Conservation (phyloP, 2,329 filamentous ascomycete genomes). For the Talaromyces sp. region DNA sequence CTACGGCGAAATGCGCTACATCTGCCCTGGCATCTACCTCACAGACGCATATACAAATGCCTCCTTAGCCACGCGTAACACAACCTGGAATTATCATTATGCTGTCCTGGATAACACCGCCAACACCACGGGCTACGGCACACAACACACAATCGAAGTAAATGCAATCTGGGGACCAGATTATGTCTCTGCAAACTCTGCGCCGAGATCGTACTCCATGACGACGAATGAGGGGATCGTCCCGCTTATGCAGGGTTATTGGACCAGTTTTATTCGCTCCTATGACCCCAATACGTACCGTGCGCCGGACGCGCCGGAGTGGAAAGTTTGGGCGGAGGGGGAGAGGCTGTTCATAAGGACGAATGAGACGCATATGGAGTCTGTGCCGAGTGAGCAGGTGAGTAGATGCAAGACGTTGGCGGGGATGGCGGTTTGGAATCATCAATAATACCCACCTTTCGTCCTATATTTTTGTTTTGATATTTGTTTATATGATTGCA, state of each 20-base stretch:
- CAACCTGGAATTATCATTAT: constrained; percentile 68
- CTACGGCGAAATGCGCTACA: constrained; percentile 65
- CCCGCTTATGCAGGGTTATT: constrained; percentile 65
- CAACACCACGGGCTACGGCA: constrained; percentile 56
- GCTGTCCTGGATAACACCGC: constrained; percentile 60
- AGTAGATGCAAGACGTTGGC: constrained; percentile 17
- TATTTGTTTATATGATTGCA: neutral
- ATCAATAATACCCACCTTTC: constrained; percentile 6
- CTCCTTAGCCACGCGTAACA: constrained; percentile 29
- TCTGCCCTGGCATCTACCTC: constrained; percentile 60
- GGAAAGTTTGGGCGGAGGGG: constrained; percentile 46
- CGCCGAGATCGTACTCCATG: constrained; percentile 56
- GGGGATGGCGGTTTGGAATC: constrained; percentile 11
- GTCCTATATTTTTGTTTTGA: neutral
- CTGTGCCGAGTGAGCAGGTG: constrained; percentile 37
- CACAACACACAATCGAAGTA: constrained; percentile 65
- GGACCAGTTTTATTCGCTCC: constrained; percentile 67
- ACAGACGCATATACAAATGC: constrained; percentile 40
- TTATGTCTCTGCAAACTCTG: constrained; percentile 45
- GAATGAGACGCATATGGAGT: constrained; percentile 47
- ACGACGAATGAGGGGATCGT: constrained; percentile 57
- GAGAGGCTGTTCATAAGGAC: constrained; percentile 46
- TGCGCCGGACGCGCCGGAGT: constrained; percentile 47
- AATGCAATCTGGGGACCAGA: constrained; percentile 65
- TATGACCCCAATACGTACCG: constrained; percentile 63